Evolutionary conservation across 2,329 filamentous ascomycete genomes (phyloP), one percentile per base, ranked within the genome.

Genomic region (Graphium sp.): DNA sequence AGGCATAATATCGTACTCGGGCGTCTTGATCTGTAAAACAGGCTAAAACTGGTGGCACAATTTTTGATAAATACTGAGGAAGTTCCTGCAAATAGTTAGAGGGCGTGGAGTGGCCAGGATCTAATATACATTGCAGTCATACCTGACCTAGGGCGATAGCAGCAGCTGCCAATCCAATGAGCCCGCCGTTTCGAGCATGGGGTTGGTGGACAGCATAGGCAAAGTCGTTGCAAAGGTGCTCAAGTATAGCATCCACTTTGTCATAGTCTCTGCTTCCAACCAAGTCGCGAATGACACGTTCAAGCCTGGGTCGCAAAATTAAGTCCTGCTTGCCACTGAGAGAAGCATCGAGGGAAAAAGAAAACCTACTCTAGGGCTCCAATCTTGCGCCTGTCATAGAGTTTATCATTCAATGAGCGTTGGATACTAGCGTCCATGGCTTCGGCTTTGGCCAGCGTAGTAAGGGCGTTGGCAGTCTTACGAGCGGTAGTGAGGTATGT

Each of bases 1-100:
- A 98, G 15, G 89, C 89, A 55, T 98, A 98, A 52, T 98, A 98
- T 38, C 89, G 72, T 18, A 95, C 89, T 33, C 89, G 72, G 17
- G 89, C 85, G 76, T 98, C 89, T 58, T 95, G 89, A 42, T 98
- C 91, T 33, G 81, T 82, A 53, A 98, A 98, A 60, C 91, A 98
- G 29, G 89, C 89, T 25, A 98, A 66, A 5, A 98, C 89, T 4
- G 91, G 91, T 25, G 87, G 87, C 1, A 98, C 87, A 41, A 98
- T 95, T 42, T 85, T 77, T 46, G 84, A 76, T 28, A 98, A 66
- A 49, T 95, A 94, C 35, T 76, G 76, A 18, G 89, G 84, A 32
- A 98, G 72, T 50, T 93, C 87, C 74, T 94, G 19, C 3, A 16
- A 13, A 10, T 8, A 24, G 22, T 18, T 12, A 25, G 7, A 6